Conservation (phyloP, 2,329 filamentous ascomycete genomes). For the Colletotrichum sublineola region DNA sequence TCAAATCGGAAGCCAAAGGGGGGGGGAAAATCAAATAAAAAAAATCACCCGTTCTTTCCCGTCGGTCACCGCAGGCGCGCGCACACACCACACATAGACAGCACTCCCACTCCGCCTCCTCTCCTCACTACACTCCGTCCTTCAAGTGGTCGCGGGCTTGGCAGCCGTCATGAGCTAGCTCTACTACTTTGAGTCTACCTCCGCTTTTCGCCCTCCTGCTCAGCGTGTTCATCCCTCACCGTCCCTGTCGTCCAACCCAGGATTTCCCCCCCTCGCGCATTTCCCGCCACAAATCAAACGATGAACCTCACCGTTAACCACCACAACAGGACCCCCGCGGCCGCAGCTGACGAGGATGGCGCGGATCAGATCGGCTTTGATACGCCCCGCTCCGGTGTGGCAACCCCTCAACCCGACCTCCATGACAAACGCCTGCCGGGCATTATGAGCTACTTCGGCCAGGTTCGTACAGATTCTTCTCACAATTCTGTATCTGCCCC, state of each 20-base stretch:
- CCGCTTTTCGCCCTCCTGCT: conserved; percentile 38
- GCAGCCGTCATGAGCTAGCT: conserved; percentile 56
- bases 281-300: conserved; percentile 42
- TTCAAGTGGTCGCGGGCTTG: conserved; percentile 46
- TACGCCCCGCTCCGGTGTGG: conserved; percentile 89
- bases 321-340: conserved; percentile 64
- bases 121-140: conserved; percentile 17
- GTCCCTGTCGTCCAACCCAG: conserved; percentile 27
- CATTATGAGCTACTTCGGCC: conserved; percentile 97
- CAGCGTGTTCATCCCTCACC: conserved; percentile 28
- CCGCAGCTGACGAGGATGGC: conserved; percentile 75
- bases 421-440: conserved; percentile 95
- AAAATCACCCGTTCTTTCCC: conserved; percentile 37
- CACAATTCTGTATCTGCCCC: conserved; percentile 50
- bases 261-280: conserved; percentile 38
- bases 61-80: conserved; percentile 23
- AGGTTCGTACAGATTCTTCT: conserved; percentile 92
- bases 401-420: conserved; percentile 92
- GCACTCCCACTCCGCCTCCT: conserved; percentile 24
- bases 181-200: conserved; percentile 21
- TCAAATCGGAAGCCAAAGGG: conserved; percentile 22
- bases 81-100: conserved; percentile 4
- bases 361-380: conserved; percentile 85
- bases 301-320: conserved; percentile 65
- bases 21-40: conserved; percentile 19